Conservation (phyloP, 2,329 filamentous ascomycete species). For the Pyrenophora graminea region DNA sequence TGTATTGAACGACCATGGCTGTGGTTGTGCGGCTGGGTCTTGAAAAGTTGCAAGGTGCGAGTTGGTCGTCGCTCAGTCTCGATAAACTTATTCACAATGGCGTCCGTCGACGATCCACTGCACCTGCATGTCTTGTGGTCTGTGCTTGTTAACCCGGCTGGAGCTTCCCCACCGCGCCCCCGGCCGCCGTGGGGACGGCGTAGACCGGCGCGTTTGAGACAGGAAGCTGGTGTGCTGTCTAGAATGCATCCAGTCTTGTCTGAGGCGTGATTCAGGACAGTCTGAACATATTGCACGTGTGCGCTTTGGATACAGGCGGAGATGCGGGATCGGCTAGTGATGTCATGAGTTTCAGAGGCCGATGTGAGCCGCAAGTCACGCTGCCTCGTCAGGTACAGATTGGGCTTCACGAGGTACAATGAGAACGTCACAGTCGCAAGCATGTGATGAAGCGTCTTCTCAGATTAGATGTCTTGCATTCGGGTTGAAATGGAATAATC, state of each 20-base stretch:
- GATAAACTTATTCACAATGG: too few relatives aligned
- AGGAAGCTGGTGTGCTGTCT: too few relatives aligned
- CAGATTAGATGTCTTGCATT: slow-evolving; percentile 26
- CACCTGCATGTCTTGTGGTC: too few relatives aligned
- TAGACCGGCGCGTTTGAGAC: too few relatives aligned
- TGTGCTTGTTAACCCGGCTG: not conserved
- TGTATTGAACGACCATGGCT: slow-evolving; percentile 45
- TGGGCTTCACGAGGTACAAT: slow-evolving; percentile 14
- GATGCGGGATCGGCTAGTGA: slow-evolving; percentile 10
- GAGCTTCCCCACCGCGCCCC: too few relatives aligned
- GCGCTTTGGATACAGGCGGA: not conserved
- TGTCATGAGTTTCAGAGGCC: slow-evolving; percentile 38
- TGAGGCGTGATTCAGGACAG: too few relatives aligned
- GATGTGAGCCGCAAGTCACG: slow-evolving; percentile 40
- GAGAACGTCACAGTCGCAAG: slow-evolving; percentile 3
- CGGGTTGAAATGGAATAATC: slow-evolving; percentile 22
- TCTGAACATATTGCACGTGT: not conserved
- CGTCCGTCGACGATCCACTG: too few relatives aligned
- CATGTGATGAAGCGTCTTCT: not conserved
- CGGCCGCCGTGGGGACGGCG: too few relatives aligned
- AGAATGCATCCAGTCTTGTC: too few relatives aligned
- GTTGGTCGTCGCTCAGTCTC: too few relatives aligned
- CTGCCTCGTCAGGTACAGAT: slow-evolving; percentile 25
- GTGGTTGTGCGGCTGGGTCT: not conserved
- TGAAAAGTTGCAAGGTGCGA: too few relatives aligned